These are phyloP conservation scores for Geotrichum citri-aurantii DNA, from an alignment of 1,139 yeast genomes.

Conservation along the genomic window DNA sequence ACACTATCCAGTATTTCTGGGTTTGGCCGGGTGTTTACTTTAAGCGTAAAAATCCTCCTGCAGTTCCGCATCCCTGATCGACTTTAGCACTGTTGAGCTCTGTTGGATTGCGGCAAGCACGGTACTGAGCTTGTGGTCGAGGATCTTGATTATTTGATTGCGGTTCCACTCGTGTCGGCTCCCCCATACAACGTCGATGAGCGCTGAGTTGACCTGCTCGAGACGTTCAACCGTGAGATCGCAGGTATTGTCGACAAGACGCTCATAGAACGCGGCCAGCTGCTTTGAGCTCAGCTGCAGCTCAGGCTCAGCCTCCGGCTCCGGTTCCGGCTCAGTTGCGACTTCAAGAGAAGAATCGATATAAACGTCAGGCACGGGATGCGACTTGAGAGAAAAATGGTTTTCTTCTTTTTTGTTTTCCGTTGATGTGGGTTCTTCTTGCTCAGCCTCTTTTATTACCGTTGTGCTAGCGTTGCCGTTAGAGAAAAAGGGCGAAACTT, in stretches of 20 bases:
- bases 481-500: background rate
- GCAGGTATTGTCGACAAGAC: conserved; percentile 42
- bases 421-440: background rate
- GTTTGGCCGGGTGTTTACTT: no score
- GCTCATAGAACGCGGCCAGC: conserved; percentile 24
- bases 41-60: background rate
- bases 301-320: background rate
- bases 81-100: background rate
- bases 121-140: conserved; percentile 20
- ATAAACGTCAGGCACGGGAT: background rate
- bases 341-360: background rate
- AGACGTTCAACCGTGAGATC: conserved; percentile 58
- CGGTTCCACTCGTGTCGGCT: conserved; percentile 66
- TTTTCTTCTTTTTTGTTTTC: background rate
- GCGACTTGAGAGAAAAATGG: background rate
- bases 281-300: background rate
- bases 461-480: background rate
- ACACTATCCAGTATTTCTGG: no score
- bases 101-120: conserved; percentile 19
- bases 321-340: no score
- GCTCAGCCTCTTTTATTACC: background rate
- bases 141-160: conserved; percentile 31
- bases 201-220: conserved; percentile 67
- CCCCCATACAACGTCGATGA: conserved; percentile 73
- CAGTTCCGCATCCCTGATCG: background rate